A percentile compares a stretch with the other conserved stretches of the same genome.
Conservation (phyloP, 2,329 filamentous ascomycete species). For the Metarhizium brunneum region DNA sequence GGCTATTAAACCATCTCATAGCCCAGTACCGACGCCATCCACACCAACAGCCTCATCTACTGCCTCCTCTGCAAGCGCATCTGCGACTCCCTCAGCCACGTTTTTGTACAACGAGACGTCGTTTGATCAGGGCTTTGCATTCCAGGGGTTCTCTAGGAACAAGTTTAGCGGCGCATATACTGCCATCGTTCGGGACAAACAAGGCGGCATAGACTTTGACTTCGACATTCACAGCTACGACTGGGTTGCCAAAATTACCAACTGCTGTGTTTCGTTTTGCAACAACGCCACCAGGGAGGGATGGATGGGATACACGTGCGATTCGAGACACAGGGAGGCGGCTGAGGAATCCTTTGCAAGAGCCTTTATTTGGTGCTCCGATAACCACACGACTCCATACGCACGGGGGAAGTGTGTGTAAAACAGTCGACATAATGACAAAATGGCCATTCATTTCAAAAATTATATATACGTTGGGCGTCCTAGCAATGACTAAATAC, state of each 20-base stretch:
- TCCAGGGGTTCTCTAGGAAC: too few species aligned
- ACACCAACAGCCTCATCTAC: too few species aligned
- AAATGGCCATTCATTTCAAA: too few species aligned
- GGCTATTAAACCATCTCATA: too few species aligned
- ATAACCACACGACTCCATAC: not conserved
- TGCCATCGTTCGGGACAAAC: conserved; percentile 9
- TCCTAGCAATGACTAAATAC: too few species aligned
- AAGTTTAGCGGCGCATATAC: too few species aligned
- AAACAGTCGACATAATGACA: not conserved
- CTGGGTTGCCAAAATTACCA: conserved; percentile 11
- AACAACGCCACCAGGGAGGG: conserved; percentile 12
- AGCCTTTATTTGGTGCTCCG: conserved; percentile 16
- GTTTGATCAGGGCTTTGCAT: too few species aligned
- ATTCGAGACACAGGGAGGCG: conserved; percentile 9
- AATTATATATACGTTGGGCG: too few species aligned
- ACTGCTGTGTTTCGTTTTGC: conserved; percentile 16
- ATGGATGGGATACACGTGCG: conserved; percentile 13
- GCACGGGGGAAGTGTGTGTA: not conserved
- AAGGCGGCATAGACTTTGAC: conserved; percentile 15
- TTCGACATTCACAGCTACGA: conserved; percentile 13
- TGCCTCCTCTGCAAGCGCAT: too few species aligned
- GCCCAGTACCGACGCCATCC: too few species aligned
- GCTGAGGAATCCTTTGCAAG: conserved; percentile 12
- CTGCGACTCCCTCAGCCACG: too few species aligned
- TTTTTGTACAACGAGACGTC: too few species aligned